Percentiles rank a stretch among this genome's conserved stretches.
Conservation (phyloP, 2,329 filamentous ascomycete genomes). For the Penicillium occitanis region DNA sequence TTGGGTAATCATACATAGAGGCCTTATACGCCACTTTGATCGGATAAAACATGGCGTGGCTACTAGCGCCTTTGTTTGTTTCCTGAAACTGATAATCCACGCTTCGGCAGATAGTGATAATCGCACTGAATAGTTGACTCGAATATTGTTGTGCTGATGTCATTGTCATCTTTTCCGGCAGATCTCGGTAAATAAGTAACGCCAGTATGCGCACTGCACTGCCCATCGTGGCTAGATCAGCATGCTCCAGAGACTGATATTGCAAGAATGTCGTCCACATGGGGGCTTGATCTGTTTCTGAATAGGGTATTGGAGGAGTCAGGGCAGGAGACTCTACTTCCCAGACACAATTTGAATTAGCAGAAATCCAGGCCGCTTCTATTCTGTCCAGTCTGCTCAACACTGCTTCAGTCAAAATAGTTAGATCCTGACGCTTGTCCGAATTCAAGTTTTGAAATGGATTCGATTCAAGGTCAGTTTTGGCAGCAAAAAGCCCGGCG, state of each 20-base stretch:
- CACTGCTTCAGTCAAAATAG: neutral
- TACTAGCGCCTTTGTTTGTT: neutral
- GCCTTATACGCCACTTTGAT: slow-evolving; percentile 7
- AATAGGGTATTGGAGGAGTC: slow-evolving; percentile 1
- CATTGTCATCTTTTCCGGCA: neutral
- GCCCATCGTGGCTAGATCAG: neutral
- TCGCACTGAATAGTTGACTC: slow-evolving; percentile 1
- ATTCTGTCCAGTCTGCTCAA: neutral
- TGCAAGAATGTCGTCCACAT: slow-evolving; percentile 14
- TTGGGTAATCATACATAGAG: neutral
- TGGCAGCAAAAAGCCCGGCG: slow-evolving; percentile 1
- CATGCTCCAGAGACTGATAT: slow-evolving; percentile 7
- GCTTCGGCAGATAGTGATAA: slow-evolving; percentile 11
- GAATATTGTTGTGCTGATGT: neutral
- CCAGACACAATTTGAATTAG: neutral
- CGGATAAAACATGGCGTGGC: slow-evolving; percentile 8
- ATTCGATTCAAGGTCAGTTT: neutral
- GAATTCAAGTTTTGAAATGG: neutral
- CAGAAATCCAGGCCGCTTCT: neutral
- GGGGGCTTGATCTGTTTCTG: neutral
- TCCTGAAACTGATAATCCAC: slow-evolving; percentile 10
- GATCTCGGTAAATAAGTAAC: neutral
- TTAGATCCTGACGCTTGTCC: neutral
- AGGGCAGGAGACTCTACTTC: neutral
- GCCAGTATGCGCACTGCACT: slow-evolving; percentile 6